Base-by-base conservation (phyloP, 2,329 filamentous ascomycete genomes). In the Verticillium albo-atrum region DNA sequence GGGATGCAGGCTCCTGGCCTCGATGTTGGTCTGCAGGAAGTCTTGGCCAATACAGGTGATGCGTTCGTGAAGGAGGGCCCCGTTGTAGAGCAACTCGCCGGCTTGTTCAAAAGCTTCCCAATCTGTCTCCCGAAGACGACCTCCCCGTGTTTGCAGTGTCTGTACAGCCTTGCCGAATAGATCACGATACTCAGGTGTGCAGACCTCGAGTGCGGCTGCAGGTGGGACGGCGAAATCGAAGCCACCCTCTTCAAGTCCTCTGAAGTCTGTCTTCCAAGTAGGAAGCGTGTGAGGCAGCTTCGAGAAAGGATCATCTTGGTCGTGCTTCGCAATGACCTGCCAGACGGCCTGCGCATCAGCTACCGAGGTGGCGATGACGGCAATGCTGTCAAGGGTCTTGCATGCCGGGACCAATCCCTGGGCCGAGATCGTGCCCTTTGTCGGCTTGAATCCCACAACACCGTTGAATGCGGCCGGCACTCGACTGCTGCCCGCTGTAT, bases 381-480 rank as follows among this genome's bases (percentile, higher is more conserved):
- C 77, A 51, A 83, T 77, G 60, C 79, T 82, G 68, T 85, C 82
- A 2, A 84, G 71, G 4, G 76, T 82, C 26, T 77, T 71, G 61
- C 82, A 85, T 12, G 82, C 82, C 25, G 80, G 81, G 9, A 78
- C 78, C 0, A 84, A 70, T 2, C 81, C 81, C 2, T 67, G 67
- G 34, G 77, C 74, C 1, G 77, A 79, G 6, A 83, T 70, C 0
- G 80, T 79, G 5, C 51, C 51, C n/a, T 53, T 53, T 6, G 51
- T 53, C 80, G 81, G 81, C 66, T 78, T 78, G 64, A 72, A 75
- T 6, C 82, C 82, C n/a, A 81, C 74, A 15, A 84, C 74, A 27
- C 79, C 79, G 67, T 84, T 85, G 67, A 82, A 78, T 0, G 76
- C 78, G 4, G 81, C 76, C 2, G 82, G 82, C 3, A 84, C 79